Evolutionary conservation across 2,329 filamentous ascomycete genomes (phyloP).

Genomic region (Coniella vitis): DNA sequence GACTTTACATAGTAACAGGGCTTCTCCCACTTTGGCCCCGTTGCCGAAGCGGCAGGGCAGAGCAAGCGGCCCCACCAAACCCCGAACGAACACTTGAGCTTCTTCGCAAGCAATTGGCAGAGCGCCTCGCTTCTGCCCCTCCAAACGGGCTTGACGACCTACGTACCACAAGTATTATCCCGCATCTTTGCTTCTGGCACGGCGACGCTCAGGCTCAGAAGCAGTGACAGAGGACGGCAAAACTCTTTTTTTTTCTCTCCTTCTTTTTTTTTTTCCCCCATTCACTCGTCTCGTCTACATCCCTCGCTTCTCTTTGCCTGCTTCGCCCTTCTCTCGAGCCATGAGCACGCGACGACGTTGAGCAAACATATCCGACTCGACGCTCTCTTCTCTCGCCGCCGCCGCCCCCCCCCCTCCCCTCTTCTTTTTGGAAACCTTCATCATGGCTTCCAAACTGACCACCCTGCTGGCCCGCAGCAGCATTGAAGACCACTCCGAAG

Average conservation of each 20-base stretch:
- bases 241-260: background rate
- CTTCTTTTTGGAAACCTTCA: too few relatives aligned
- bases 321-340: too few relatives aligned
- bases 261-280: background rate
- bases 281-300: too few relatives aligned
- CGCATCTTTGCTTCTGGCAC: too few relatives aligned
- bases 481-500: constrained; percentile 66
- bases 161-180: too few relatives aligned
- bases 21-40: background rate
- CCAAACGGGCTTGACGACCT: too few relatives aligned
- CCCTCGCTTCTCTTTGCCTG: too few relatives aligned
- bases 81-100: background rate
- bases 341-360: too few relatives aligned
- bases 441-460: constrained; percentile 36
- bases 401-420: too few relatives aligned
- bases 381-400: background rate
- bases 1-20: background rate
- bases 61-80: background rate
- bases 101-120: background rate
- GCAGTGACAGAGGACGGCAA: background rate
- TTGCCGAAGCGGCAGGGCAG: too few relatives aligned
- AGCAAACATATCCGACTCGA: background rate
- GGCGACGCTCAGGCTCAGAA: too few relatives aligned
- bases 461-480: constrained; percentile 47
- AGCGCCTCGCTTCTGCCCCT: too few relatives aligned